Base-by-base conservation (phyloP, 2,329 filamentous ascomycete genomes). In the Leptoxyphium fumago region DNA sequence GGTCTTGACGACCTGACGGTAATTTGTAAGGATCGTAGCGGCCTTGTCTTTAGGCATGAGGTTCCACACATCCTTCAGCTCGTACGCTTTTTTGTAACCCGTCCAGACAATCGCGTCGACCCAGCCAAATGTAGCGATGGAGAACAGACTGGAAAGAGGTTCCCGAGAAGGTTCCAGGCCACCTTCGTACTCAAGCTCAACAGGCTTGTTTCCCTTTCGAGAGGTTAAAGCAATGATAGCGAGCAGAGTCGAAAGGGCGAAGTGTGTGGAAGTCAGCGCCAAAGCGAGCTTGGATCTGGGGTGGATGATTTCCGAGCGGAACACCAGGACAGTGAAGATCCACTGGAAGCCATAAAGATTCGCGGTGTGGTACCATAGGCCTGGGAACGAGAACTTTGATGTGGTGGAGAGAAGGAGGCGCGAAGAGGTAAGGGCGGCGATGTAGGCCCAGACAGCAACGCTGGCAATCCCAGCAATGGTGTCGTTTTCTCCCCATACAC, bases 341-440 rank as follows among this genome's bases (percentile, higher is more conserved):
- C 89, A 98, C 60, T 88, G 81, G 43, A 79, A 68, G 44, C 75
- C 74, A 63, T 98, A 98, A 43, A 98, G 77, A 49, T 74, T 66
- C 15, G 86, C 83, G 0, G 91, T 96, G 63, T 98, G 91, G 59
- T 89, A 88, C 91, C 91, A 98, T 8, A 96, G 68, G 46, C 75
- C 72, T 8, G 82, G 80, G 11, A 91, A 62, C 61, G 85, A 71
- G 70, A 77, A 55, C 66, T 77, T 64, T 68, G 77, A 62, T 39
- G 67, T 63, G 44, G 66, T 70, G 62, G 80, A 64, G 71, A 77
- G 64, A 64, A 79, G 55, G 42, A 95, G 68, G 29, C 91, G 80
- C 38, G 87, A 65, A 15, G 78, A 75, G 11, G 80, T 80, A 46
- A 98, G 73, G 13, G 79, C 64, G 26, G 89, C 69, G 34, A 88